Evolutionary conservation across 305 asterid species (phyloP).

Genomic region (Ilex paraguariensis): DNA sequence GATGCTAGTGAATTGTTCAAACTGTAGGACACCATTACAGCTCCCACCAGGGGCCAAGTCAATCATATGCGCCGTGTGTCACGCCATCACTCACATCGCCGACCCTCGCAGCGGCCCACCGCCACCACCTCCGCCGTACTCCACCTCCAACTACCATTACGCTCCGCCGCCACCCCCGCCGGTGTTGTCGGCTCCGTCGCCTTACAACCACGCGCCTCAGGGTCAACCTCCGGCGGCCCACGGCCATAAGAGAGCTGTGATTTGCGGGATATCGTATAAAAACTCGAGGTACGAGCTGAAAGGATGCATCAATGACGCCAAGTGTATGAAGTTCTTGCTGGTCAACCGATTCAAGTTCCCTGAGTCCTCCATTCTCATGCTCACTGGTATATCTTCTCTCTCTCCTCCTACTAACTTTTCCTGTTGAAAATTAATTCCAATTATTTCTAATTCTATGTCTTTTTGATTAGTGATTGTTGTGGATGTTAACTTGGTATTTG

Average conservation of each 20-base stretch:
- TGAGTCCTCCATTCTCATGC: slow-evolving; percentile 73
- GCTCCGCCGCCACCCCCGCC: slow-evolving; percentile 27
- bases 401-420: not conserved
- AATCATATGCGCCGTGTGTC: slow-evolving; percentile 70
- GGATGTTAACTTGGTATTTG: no score
- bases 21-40: slow-evolving; percentile 70
- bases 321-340: slow-evolving; percentile 73
- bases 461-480: no score
- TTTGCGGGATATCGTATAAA: slow-evolving; percentile 67
- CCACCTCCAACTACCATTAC: slow-evolving; percentile 23
- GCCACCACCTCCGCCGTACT: slow-evolving; percentile 24
- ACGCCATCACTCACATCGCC: slow-evolving; percentile 48
- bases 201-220: slow-evolving; percentile 34
- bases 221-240: slow-evolving; percentile 33
- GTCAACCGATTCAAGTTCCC: slow-evolving; percentile 63
- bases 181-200: slow-evolving; percentile 12
- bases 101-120: slow-evolving; percentile 30
- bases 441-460: no score
- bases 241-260: slow-evolving; percentile 78
- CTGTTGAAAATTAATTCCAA: no score
- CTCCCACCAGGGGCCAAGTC: slow-evolving; percentile 72
- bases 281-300: slow-evolving; percentile 51
- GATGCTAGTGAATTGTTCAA: slow-evolving; percentile 72
- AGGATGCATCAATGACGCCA: slow-evolving; percentile 87
- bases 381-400: slow-evolving; percentile 50